A percentile compares a stretch with the other conserved stretches of the same genome.
These are phyloP conservation scores for Coprinopsis sp. DNA, from an alignment of 768 basidiomycete genomes.

Conservation along the genomic window DNA sequence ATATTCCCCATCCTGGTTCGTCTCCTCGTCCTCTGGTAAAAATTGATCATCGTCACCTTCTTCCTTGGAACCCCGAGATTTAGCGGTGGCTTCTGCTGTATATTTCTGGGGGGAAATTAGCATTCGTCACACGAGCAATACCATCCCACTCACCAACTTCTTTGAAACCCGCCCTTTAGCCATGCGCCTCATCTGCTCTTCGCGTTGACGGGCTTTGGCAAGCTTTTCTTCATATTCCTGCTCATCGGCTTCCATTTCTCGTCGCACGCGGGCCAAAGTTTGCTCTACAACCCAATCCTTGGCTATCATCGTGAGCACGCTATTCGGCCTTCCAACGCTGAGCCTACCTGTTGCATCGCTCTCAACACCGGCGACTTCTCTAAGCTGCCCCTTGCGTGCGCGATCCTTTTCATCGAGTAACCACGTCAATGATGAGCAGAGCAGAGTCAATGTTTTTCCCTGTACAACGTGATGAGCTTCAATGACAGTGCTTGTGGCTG, in stretches of 20 bases:
- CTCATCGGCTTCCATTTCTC: constrained; percentile 67
- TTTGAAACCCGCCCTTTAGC: constrained; percentile 57
- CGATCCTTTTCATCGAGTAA: constrained; percentile 65
- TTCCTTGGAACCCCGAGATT: constrained; percentile 10
- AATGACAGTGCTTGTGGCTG: not conserved
- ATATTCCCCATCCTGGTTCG: constrained; percentile 42
- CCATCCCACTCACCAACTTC: constrained; percentile 41
- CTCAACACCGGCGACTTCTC: constrained; percentile 31
- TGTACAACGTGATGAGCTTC: constrained; percentile 24
- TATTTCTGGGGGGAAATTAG: constrained; percentile 14
- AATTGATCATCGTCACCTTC: constrained; percentile 62
- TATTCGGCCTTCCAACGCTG: not conserved
- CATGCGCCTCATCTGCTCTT: constrained; percentile 49
- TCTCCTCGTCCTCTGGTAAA: constrained; percentile 56
- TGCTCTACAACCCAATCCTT: constrained; percentile 78
- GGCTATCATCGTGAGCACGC: constrained; percentile 27
- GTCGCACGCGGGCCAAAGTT: constrained; percentile 56
- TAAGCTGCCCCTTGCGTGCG: constrained; percentile 61
- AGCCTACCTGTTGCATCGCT: constrained; percentile 24
- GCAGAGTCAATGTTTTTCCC: constrained; percentile 84
- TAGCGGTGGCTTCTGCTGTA: constrained; percentile 7
- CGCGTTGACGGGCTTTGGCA: constrained; percentile 55
- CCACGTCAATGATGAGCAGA: constrained; percentile 77
- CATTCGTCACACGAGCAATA: not conserved
- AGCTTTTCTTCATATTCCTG: constrained; percentile 59